Base-by-base conservation (phyloP, 2,329 filamentous ascomycete genomes). In the Cladobotryum protrusum region DNA sequence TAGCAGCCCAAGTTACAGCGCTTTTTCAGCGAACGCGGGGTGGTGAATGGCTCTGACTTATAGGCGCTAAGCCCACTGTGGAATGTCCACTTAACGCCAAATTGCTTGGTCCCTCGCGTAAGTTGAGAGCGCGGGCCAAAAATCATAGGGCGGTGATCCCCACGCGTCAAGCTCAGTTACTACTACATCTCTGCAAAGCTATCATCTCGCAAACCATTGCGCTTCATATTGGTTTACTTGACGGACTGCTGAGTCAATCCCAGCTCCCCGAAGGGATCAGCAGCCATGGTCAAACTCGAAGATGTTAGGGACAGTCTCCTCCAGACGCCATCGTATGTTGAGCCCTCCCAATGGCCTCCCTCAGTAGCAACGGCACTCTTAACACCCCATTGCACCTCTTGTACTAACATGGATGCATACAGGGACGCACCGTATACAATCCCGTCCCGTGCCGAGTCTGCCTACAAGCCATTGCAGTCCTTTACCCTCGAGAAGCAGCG, bases 401-500 rank as follows among this genome's bases (percentile, higher is more conserved):
- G 19, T 47, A 40, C 51, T 50, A 45, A 49, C 35, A 14, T 44
- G 19, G 42, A 37, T 19, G 41, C 24, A 32, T 17, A 34, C 46
- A 69, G 63, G 55, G 55, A 69, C 56, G 57, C 70, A 50, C 59
- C 64, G 39, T 66, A 67, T 29, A 58, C 67, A 32, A 60, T 67
- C 13, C 68, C 79, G 18, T 71, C 80, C 44, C 83, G 85, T 49
- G 72, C 67, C 43, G 58, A 74, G 56, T 77, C 77, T 8, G 63
- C 64, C 49, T 97, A 96, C 73, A 85, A 82, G 50, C 83, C 92
- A 1, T 76, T 95, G 24, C 72, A 82, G 48, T 86, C 84, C 7
- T 97, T 90, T 67, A 73, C 73, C 44, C 80, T 97, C 9, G 79
- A 87, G 19, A 85, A 78, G 61, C 73, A 78, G 52, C 78, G 78